Base-by-base conservation (phyloP, 139 green algal species). In the Limnomonas spitsbergensis region DNA sequence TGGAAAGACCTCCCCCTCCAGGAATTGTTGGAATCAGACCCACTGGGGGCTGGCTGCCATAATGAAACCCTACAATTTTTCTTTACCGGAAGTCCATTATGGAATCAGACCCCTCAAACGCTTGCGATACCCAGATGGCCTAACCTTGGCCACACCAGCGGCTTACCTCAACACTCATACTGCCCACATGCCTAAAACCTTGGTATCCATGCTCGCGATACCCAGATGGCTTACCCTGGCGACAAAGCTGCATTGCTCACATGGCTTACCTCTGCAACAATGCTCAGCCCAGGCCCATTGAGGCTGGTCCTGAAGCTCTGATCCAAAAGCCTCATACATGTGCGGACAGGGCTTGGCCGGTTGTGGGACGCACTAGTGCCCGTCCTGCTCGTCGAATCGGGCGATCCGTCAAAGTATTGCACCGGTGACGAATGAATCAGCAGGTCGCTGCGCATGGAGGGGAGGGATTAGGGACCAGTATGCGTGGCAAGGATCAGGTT, bases 241-340 rank as follows among this genome's bases (percentile, higher is more conserved):
- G 56, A 34, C 20, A 31, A 74, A 40, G 61, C 35, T 35, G 68
- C 68, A 9, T 27, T n/a, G 7, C 68, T 74, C 32, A 74, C 40
- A 26, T 47, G 9, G 4, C 35, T 71, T 35, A 71, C 27, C 61
- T 61, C 47, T 61, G 47, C 47, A 29, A 61, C 47, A 61, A 61
- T 61, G 56, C 29, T 70, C 29, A 70, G 56, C 4, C n/a, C 24
- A 32, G 56, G 29, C 4, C 56, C 56, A 14, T 38, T 70, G 14
- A 70, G 9, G 56, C 24, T 24, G 9, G n/a, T 70, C 56, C 29
- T 70, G 56, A 34, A 38, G 56, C 56, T 70, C 56, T 70, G 56
- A 36, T 70, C 56, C 56, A 70, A 9, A 4, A 70, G 4, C 29
- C 56, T 34, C 9, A 32, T 37, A 4, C 9, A 32, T 9, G 42